Evolutionary conservation across 768 basidiomycete genomes (phyloP).

Genomic region (Lentinula guzmanii): DNA sequence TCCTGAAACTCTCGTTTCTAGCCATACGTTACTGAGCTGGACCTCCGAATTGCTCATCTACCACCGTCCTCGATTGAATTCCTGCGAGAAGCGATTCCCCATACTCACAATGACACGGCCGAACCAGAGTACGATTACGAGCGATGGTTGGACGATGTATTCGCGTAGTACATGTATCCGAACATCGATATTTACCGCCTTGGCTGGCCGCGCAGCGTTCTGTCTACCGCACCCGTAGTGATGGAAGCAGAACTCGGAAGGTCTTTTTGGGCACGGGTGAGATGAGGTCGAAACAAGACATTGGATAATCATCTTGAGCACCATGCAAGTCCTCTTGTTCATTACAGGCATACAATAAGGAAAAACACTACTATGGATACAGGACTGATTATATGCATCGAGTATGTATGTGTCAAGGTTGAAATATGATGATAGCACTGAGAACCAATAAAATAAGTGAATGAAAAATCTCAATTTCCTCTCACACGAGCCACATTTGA

Average conservation of each 20-base stretch:
- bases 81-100: slow-evolving; percentile 78
- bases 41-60: slow-evolving; percentile 79
- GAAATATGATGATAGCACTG: neutral
- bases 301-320: neutral
- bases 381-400: neutral
- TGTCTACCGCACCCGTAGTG: too few relatives aligned
- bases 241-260: too few relatives aligned
- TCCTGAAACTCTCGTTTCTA: slow-evolving; percentile 26
- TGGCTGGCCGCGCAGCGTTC: neutral
- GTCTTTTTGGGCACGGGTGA: too few relatives aligned
- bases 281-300: too few relatives aligned
- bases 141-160: slow-evolving; percentile 74
- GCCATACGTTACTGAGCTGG: slow-evolving; percentile 92
- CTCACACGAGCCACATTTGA: neutral
- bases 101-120: slow-evolving; percentile 39
- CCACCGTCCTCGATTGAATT: slow-evolving; percentile 74
- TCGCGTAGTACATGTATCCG: slow-evolving; percentile 34
- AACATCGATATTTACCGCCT: neutral
- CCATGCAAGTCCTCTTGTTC: neutral
- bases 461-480: neutral
- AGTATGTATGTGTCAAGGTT: neutral
- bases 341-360: neutral
- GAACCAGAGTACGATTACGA: slow-evolving; percentile 80
- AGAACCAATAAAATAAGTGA: neutral
- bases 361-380: neutral